These are phyloP conservation scores for Colletotrichum sp. DNA, from an alignment of 2,329 filamentous ascomycete species.

Conservation along the genomic window DNA sequence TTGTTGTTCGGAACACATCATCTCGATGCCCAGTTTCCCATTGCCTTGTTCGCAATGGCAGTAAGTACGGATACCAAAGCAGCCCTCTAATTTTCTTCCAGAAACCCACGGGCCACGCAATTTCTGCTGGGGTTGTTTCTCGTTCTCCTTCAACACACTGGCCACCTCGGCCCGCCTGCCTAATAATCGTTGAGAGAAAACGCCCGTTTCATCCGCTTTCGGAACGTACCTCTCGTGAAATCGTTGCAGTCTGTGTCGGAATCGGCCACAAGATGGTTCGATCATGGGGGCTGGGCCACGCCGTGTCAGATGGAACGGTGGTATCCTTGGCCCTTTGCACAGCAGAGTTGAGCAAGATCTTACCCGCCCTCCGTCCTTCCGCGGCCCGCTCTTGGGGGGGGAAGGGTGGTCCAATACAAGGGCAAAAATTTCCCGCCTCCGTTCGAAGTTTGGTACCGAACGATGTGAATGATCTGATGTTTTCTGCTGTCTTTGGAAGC, in stretches of 20 bases:
- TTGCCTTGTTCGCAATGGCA: background rate
- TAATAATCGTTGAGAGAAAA: background rate
- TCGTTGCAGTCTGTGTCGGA: background rate
- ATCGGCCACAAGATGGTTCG: conserved; percentile 4
- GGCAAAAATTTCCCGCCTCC: background rate
- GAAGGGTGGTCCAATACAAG: background rate
- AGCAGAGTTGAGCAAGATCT: background rate
- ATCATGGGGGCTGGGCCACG: background rate
- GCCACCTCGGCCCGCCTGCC: background rate
- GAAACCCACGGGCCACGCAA: background rate
- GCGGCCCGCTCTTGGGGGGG: background rate
- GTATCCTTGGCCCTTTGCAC: background rate
- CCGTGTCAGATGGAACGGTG: background rate
- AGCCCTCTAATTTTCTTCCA: background rate
- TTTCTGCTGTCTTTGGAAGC: background rate
- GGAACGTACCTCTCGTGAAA: background rate
- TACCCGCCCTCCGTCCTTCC: conserved; percentile 4
- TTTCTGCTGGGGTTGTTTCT: background rate
- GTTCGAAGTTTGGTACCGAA: background rate
- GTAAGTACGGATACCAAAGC: background rate
- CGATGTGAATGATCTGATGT: background rate
- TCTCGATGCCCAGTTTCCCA: background rate
- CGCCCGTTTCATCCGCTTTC: background rate
- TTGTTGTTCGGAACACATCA: background rate
- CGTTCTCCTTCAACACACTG: background rate